These are phyloP conservation scores for Tardiomyces digboiensis DNA, from an alignment of 1,139 yeast species.

Conservation along the genomic window DNA sequence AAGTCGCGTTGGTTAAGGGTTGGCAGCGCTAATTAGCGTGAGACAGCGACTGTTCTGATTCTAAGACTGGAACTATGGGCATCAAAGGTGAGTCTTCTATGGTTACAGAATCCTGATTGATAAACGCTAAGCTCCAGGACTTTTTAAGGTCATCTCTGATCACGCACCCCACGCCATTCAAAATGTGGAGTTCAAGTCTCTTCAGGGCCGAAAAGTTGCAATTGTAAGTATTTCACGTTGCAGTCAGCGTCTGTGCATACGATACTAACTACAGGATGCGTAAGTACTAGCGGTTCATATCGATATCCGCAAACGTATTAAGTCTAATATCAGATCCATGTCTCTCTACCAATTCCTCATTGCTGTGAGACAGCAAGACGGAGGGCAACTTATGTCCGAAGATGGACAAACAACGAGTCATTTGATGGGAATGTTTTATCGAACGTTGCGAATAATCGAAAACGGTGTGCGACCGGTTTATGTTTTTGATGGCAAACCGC, in stretches of 20 bases:
- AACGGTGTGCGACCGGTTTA: constrained; percentile 93
- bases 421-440: constrained; percentile 88
- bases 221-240: constrained; percentile 41
- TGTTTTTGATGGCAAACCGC: constrained; percentile 96
- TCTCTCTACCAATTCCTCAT: constrained; percentile 88
- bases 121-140: constrained; percentile 44
- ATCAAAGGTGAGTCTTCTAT: constrained; percentile 48
- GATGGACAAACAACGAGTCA: constrained; percentile 92
- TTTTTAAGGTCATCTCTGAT: constrained; percentile 73
- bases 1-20: too few species aligned
- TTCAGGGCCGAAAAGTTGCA: constrained; percentile 93
- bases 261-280: constrained; percentile 15
- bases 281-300: constrained; percentile 7
- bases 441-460: constrained; percentile 83
- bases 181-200: constrained; percentile 70
- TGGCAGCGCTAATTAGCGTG: too few species aligned
- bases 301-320: too few species aligned
- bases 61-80: too few species aligned
- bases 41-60: too few species aligned
- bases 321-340: constrained; percentile 77
- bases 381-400: constrained; percentile 84
- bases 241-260: constrained; percentile 2
- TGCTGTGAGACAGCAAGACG: constrained; percentile 95
- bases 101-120: too few species aligned
- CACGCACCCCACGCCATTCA: constrained; percentile 80